Evolutionary conservation across 2,329 filamentous ascomycete genomes (phyloP).

Genomic region (Claviceps arundinis): DNA sequence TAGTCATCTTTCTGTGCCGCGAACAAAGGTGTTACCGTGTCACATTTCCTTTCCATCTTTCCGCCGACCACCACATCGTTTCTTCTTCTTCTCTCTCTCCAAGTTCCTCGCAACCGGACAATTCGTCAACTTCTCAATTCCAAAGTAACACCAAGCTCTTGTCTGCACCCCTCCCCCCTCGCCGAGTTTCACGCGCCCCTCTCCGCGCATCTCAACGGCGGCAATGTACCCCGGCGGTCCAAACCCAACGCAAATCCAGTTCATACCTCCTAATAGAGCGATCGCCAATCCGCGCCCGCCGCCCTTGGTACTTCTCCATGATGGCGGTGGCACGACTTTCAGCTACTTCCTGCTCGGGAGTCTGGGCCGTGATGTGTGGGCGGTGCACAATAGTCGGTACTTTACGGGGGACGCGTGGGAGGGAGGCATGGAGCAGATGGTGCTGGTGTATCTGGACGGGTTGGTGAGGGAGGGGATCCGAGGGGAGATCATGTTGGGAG

Average conservation of each 20-base stretch:
- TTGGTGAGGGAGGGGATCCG: slow-evolving; percentile 13
- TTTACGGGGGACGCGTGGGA: slow-evolving; percentile 13
- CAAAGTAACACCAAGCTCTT: too few species aligned
- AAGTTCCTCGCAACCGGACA: too few species aligned
- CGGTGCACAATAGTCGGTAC: slow-evolving; percentile 17
- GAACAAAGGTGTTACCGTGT: too few species aligned
- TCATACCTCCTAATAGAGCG: slow-evolving; percentile 8
- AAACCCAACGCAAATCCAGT: slow-evolving; percentile 13
- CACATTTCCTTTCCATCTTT: too few species aligned
- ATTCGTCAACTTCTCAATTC: too few species aligned
- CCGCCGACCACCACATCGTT: too few species aligned
- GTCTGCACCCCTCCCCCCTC: too few species aligned
- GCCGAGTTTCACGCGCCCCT: too few species aligned
- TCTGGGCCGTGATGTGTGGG: slow-evolving; percentile 18
- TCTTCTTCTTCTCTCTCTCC: too few species aligned
- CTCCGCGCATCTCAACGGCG: too few species aligned
- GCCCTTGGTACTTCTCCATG: slow-evolving; percentile 18
- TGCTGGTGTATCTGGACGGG: slow-evolving; percentile 13
- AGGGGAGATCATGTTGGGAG: slow-evolving; percentile 16
- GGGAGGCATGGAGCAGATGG: slow-evolving; percentile 18
- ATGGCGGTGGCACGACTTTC: slow-evolving; percentile 19
- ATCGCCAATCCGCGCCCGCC: slow-evolving; percentile 5
- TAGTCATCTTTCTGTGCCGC: too few species aligned
- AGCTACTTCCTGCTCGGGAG: slow-evolving; percentile 16
- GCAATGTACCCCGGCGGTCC: slow-evolving; percentile 13